Evolutionary conservation across 768 basidiomycete species (phyloP), one percentile per base, ranked within the genome.

Genomic region (Mycena galericulata): DNA sequence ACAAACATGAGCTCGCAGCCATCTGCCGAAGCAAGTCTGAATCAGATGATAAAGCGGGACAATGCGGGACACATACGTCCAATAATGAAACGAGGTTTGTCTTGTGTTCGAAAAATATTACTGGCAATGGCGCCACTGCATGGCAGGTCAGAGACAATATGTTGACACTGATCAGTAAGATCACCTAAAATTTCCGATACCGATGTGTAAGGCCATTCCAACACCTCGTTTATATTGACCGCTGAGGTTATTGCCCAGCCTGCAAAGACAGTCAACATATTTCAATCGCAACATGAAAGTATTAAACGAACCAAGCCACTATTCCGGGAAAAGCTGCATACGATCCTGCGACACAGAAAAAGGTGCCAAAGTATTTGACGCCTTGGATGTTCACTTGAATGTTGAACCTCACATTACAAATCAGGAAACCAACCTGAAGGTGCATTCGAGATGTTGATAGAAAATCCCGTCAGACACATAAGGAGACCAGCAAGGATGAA

Each of bases 211-310:
- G 0, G 90, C 90, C 85, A 92, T 88, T 4, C 88, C 90, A 14
- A 90, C 81, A 0, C 83, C 91, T 8, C 91, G 90, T 75, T 92
- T 93, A 75, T 89, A 92, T 64, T 90, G 89, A 0, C 91, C 91
- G 1, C 84, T 77, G 7, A 91, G 82, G 67, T 92, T 91, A 72
- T 90, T 91, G 26, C 88, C 88, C 7, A 90, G 79, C 90, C 90
- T 92, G 49, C 24, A n/a, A n/a, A n/a, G 1, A 43, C 22, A 18
- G 15, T 66, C 1, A 53, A 53, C 24, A 53, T 34, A 24, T 43
- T 27, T 51, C 65, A 26, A 62, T 30, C n/a, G 49, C 47, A 36
- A 24, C 6, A 51, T n/a, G 47, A 14, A 17, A 46, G n/a, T 49
- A 51, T 36, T 14, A 32, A 32, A 36, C 65, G 32, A 40, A 91